These are phyloP conservation scores for Venturia pyrina DNA, from an alignment of 2,329 filamentous ascomycete species.

Conservation along the genomic window DNA sequence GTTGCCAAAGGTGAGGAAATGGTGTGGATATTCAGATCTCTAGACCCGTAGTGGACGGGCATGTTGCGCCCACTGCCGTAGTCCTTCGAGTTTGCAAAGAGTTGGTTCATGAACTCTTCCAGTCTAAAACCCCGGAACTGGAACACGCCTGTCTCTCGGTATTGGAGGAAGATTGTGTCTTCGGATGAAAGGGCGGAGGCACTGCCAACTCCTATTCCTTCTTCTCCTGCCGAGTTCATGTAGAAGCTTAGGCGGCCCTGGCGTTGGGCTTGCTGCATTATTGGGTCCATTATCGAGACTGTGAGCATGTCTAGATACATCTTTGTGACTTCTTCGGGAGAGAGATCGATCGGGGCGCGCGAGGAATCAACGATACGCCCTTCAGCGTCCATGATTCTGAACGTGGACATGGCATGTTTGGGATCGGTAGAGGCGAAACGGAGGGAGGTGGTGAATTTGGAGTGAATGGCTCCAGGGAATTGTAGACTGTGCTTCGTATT, in stretches of 20 bases:
- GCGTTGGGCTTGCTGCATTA: conserved; percentile 96
- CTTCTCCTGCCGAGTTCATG: conserved; percentile 84
- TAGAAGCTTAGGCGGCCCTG: conserved; percentile 95
- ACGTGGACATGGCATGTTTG: conserved; percentile 73
- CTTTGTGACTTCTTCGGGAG: conserved; percentile 48
- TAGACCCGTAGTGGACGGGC: conserved; percentile 92
- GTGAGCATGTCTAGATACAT: conserved; percentile 57
- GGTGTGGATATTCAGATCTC: conserved; percentile 76
- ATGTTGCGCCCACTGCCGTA: conserved; percentile 79
- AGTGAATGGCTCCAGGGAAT: conserved; percentile 93
- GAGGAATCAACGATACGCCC: conserved; percentile 69
- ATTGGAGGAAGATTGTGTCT: conserved; percentile 90
- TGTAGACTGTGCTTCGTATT: conserved; percentile 36
- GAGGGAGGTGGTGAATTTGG: conserved; percentile 75
- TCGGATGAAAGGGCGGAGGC: conserved; percentile 72
- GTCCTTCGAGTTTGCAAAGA: conserved; percentile 82
- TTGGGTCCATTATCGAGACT: conserved; percentile 73
- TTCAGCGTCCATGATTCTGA: conserved; percentile 83
- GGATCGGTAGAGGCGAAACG: conserved; percentile 65
- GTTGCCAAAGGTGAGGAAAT: conserved; percentile 80
- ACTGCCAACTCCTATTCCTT: conserved; percentile 84
- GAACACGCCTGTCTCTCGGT: conserved; percentile 87
- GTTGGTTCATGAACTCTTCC: conserved; percentile 86
- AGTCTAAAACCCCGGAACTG: conserved; percentile 79
- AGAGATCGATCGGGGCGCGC: conserved; percentile 56